A percentile compares a stretch with the other conserved stretches of the same genome.
Evolutionary conservation across 2,329 filamentous ascomycete genomes (phyloP).

Genomic region (Berkeleyomyces rouxiae): DNA sequence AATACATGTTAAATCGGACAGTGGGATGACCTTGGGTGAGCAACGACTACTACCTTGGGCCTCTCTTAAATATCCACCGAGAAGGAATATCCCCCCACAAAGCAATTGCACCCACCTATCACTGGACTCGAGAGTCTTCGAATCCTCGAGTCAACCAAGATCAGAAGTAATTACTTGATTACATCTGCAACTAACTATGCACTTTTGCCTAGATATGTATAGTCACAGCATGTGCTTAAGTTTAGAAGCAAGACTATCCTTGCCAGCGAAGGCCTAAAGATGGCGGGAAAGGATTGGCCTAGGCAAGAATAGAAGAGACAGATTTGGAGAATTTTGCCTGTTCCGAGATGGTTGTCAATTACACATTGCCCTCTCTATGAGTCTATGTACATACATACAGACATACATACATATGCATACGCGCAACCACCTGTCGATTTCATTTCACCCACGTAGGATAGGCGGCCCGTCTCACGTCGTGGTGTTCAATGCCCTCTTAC

Average conservation of each 20-base stretch:
- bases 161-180: not conserved
- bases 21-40: not conserved
- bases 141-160: not conserved
- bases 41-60: not conserved
- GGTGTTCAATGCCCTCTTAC: not conserved
- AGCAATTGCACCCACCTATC: not conserved
- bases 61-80: not conserved
- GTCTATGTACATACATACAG: no score
- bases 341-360: not conserved
- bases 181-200: not conserved
- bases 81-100: not conserved
- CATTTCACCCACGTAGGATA: not conserved
- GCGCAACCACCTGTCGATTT: not conserved
- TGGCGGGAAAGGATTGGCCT: not conserved
- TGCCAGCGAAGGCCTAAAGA: not conserved
- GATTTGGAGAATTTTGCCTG: not conserved
- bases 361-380: not conserved
- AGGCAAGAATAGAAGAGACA: not conserved
- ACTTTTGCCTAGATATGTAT: no score
- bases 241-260: not conserved
- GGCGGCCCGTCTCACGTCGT: not conserved
- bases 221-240: no score
- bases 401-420: not conserved
- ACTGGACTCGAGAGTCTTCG: no score
- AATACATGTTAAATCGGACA: not conserved